A percentile compares a stretch with the other conserved stretches of the same genome.
Evolutionary conservation across 2,329 filamentous ascomycete species (phyloP).

Genomic region (Penicillium verrucosum): DNA sequence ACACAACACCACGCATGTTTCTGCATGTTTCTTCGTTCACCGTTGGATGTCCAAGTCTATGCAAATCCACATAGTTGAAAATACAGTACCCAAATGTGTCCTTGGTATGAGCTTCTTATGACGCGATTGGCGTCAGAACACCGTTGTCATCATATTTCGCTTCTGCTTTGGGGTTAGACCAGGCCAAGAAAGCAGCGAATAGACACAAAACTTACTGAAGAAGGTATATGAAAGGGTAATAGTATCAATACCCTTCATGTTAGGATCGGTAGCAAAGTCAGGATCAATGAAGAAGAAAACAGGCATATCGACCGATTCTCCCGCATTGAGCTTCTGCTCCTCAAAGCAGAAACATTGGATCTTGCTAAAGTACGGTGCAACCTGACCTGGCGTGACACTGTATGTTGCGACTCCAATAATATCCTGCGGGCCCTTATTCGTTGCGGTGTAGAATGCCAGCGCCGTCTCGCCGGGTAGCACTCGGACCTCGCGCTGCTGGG

Average conservation of each 20-base stretch:
- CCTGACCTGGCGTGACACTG: conserved; percentile 91
- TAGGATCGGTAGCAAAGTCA: conserved; percentile 85
- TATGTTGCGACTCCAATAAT: conserved; percentile 98
- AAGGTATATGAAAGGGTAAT: conserved; percentile 97
- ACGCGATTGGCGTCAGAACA: conserved; percentile 58
- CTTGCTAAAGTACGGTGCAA: conserved; percentile 97
- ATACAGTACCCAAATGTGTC: neutral
- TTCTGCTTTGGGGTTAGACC: conserved; percentile 52
- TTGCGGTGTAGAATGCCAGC: conserved; percentile 94
- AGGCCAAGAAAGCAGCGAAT: neutral
- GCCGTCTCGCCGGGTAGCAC: conserved; percentile 96
- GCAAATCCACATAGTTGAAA: neutral
- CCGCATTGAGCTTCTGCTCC: conserved; percentile 87
- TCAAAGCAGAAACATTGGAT: conserved; percentile 99
- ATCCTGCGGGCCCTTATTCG: conserved; percentile 82
- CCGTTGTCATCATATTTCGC: conserved; percentile 82
- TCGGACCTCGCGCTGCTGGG: conserved; percentile 93
- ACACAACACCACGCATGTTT: neutral
- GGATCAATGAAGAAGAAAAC: conserved; percentile 99
- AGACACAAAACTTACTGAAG: conserved; percentile 67
- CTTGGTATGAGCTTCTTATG: conserved; percentile 11
- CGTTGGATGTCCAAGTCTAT: neutral
- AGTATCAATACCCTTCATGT: conserved; percentile 90
- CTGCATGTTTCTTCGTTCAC: neutral
- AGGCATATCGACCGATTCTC: conserved; percentile 98